These are phyloP conservation scores for Jamesozyma spencerorum DNA, from an alignment of 805 yeast species.

Conservation along the genomic window DNA sequence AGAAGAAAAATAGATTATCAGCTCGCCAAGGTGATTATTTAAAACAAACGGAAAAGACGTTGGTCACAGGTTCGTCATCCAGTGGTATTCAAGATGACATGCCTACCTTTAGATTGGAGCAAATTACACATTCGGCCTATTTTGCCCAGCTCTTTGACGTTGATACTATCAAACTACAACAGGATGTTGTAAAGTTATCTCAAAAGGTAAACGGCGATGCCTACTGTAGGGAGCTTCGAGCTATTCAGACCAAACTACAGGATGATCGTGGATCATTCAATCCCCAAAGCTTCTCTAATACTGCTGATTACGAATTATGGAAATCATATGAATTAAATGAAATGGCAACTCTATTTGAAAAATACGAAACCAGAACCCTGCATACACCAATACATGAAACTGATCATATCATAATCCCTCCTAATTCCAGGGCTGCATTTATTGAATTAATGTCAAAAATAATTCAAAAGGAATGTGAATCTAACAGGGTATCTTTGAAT, in stretches of 20 bases:
- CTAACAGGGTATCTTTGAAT: constrained; percentile 7
- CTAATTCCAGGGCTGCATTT: constrained; percentile 34
- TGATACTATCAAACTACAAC: constrained; percentile 43
- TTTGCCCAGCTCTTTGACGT: constrained; percentile 43
- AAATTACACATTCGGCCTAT: constrained; percentile 44
- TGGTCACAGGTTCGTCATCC: neutral
- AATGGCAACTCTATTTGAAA: constrained; percentile 24
- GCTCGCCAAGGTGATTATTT: neutral
- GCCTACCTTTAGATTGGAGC: constrained; percentile 46
- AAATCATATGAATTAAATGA: constrained; percentile 31
- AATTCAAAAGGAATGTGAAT: constrained; percentile 31
- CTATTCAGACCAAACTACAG: constrained; percentile 7
- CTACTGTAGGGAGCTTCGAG: constrained; percentile 14
- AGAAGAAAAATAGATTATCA: neutral
- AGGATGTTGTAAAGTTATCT: constrained; percentile 36
- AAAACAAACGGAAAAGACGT: neutral
- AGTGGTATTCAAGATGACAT: neutral
- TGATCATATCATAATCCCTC: constrained; percentile 31
- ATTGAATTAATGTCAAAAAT: constrained; percentile 36
- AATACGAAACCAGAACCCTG: constrained; percentile 5
- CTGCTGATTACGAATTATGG: constrained; percentile 35
- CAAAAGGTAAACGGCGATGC: constrained; percentile 12
- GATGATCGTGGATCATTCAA: constrained; percentile 26
- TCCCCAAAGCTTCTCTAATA: constrained; percentile 31
- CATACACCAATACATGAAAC: neutral